Evolutionary conservation across 345 rosid species (phyloP).

Genomic region (Combretum micranthum): DNA sequence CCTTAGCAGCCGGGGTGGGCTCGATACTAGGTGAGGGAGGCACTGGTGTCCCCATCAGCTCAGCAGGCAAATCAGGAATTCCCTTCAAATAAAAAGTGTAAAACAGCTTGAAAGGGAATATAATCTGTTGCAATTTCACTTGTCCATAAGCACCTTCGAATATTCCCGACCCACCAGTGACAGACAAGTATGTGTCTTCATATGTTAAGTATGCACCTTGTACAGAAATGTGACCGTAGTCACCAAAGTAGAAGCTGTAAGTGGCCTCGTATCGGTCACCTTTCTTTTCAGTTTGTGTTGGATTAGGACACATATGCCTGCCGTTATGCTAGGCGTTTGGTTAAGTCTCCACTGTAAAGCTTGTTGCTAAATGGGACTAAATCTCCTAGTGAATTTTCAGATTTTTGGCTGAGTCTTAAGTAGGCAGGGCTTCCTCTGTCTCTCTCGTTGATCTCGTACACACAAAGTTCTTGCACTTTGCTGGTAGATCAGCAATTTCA

Average conservation of each 20-base stretch:
- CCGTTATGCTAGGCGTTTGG: constrained; percentile 40
- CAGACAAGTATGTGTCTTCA: constrained; percentile 35
- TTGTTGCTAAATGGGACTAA: constrained; percentile 50
- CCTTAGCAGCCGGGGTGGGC: constrained; percentile 41
- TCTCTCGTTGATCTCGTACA: constrained; percentile 49
- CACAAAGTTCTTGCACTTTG: constrained; percentile 35
- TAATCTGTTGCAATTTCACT: constrained; percentile 40
- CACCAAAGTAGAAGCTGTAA: constrained; percentile 55
- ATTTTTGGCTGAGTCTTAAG: constrained; percentile 32
- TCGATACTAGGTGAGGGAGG: constrained; percentile 33
- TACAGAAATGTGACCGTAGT: constrained; percentile 43
- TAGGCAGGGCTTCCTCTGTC: constrained; percentile 49
- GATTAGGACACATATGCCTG: constrained; percentile 44
- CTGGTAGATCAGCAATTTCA: constrained; percentile 2
- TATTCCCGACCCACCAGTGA: constrained; percentile 48
- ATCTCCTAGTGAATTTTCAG: constrained; percentile 36
- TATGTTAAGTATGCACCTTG: constrained; percentile 45
- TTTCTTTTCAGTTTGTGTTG: constrained; percentile 30
- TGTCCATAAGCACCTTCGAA: constrained; percentile 47
- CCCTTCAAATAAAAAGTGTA: constrained; percentile 50
- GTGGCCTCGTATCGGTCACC: constrained; percentile 50
- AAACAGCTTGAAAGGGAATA: constrained; percentile 52
- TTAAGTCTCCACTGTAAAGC: constrained; percentile 45
- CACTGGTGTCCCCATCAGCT: constrained; percentile 34
- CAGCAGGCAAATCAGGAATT: constrained; percentile 27